Evolutionary conservation across 805 yeast species (phyloP).

Genomic region (Yamadazyma sp.): DNA sequence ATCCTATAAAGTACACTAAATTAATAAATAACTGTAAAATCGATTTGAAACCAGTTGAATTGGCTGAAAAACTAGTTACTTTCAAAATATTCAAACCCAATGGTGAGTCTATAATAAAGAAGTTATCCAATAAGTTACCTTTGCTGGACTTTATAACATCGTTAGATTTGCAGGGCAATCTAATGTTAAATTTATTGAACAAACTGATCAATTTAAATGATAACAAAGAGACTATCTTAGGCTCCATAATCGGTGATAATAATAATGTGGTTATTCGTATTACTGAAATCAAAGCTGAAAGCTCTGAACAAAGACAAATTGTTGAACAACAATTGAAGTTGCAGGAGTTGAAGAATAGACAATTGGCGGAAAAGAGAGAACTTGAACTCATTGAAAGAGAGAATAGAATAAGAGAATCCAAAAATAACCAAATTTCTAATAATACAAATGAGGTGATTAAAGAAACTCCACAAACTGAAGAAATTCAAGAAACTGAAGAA

Average conservation of each 20-base stretch:
- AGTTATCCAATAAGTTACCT: slow-evolving; percentile 6
- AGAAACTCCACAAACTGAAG: not conserved
- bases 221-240: not conserved
- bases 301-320: slow-evolving; percentile 21
- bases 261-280: slow-evolving; percentile 26
- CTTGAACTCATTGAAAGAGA: slow-evolving; percentile 8
- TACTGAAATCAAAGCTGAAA: slow-evolving; percentile 14
- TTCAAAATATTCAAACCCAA: slow-evolving; percentile 7
- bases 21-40: slow-evolving; percentile 34
- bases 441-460: not conserved
- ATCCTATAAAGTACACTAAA: slow-evolving; percentile 31
- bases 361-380: slow-evolving; percentile 6
- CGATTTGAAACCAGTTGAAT: slow-evolving; percentile 15
- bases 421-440: not conserved
- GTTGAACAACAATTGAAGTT: slow-evolving; percentile 17
- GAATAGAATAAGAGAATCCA: not conserved
- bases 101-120: slow-evolving; percentile 3
- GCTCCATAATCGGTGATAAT: slow-evolving; percentile 18
- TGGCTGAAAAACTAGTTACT: slow-evolving; percentile 7
- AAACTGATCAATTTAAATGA: slow-evolving; percentile 3
- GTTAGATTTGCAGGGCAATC: slow-evolving; percentile 1
- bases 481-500: slow-evolving; percentile 2
- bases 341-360: slow-evolving; percentile 12
- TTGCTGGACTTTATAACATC: not conserved
- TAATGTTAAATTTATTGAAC: slow-evolving; percentile 8